Evolutionary conservation across 345 rosid species (phyloP).

Genomic region (Arabis hirsuta): DNA sequence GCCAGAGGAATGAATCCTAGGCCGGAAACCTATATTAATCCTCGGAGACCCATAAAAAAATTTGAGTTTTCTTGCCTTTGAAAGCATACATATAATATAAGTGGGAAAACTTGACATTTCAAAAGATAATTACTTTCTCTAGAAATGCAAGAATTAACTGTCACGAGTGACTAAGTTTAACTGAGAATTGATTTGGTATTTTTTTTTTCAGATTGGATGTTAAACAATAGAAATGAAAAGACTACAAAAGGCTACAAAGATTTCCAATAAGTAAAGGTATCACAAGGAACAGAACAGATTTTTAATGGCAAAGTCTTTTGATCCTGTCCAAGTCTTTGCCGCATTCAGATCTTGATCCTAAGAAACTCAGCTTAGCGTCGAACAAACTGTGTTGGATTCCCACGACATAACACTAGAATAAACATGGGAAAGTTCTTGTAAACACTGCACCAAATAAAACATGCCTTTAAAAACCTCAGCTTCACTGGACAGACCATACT

Average conservation of each 20-base stretch:
- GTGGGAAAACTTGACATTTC: background rate
- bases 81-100: no score
- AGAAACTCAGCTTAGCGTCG: constrained; percentile 28
- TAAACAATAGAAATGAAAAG: constrained; percentile 30
- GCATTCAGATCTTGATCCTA: constrained; percentile 35
- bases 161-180: constrained; percentile 15
- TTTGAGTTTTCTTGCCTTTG: no score
- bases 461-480: constrained; percentile 9
- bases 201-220: constrained; percentile 20
- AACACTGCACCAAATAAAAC: constrained; percentile 36
- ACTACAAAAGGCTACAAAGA: constrained; percentile 31
- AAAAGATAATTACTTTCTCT: constrained; percentile 3
- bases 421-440: constrained; percentile 43
- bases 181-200: constrained; percentile 31
- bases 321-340: constrained; percentile 33
- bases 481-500: constrained; percentile 14
- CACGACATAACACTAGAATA: constrained; percentile 24
- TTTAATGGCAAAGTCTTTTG: constrained; percentile 29
- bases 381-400: constrained; percentile 41
- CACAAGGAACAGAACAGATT: constrained; percentile 30
- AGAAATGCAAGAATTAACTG: background rate
- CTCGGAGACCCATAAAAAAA: no score
- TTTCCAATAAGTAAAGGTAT: constrained; percentile 27
- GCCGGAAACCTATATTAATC: no score
- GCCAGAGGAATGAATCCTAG: no score